A percentile compares a stretch with the other conserved stretches of the same genome.
These are phyloP conservation scores for Fusarium sp. DNA, from an alignment of 2,329 filamentous ascomycete species.

Conservation along the genomic window DNA sequence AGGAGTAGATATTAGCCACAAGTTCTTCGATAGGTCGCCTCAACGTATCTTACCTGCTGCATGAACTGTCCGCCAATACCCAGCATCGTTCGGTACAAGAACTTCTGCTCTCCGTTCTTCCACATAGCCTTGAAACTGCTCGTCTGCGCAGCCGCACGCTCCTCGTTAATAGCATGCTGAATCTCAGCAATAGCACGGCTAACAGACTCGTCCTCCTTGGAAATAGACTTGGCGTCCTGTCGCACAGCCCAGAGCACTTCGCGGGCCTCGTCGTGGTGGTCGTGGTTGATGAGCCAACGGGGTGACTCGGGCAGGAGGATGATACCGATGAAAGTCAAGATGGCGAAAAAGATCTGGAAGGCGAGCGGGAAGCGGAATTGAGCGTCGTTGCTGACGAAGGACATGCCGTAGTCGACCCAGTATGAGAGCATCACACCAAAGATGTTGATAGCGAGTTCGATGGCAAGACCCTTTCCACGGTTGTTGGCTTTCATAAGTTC, in stretches of 20 bases:
- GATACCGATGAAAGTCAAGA: slow-evolving; percentile 51
- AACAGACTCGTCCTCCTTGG: slow-evolving; percentile 45
- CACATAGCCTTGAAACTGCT: slow-evolving; percentile 53
- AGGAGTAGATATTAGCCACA: neutral
- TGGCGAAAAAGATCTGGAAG: slow-evolving; percentile 57
- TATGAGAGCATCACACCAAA: slow-evolving; percentile 53
- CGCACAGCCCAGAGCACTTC: slow-evolving; percentile 51
- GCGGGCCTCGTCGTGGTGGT: slow-evolving; percentile 57
- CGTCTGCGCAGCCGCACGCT: slow-evolving; percentile 52
- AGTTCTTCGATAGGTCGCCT: rapidly evolving
- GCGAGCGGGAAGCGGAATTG: slow-evolving; percentile 61
- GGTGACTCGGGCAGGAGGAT: slow-evolving; percentile 59
- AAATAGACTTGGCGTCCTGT: slow-evolving; percentile 42
- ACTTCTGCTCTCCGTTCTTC: slow-evolving; percentile 58
- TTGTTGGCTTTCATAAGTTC: slow-evolving; percentile 56
- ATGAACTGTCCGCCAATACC: slow-evolving; percentile 60
- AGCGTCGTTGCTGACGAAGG: slow-evolving; percentile 50
- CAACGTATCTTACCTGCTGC: slow-evolving; percentile 47
- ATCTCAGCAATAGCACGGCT: slow-evolving; percentile 52
- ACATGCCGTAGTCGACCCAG: slow-evolving; percentile 56
- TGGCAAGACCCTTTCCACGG: slow-evolving; percentile 49
- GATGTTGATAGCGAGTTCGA: slow-evolving; percentile 55
- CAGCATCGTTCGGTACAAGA: slow-evolving; percentile 54
- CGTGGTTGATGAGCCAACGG: slow-evolving; percentile 55
- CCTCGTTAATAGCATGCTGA: slow-evolving; percentile 55